Percentiles rank a stretch among this genome's conserved stretches.
These are phyloP conservation scores for Phialophora tarda DNA, from an alignment of 2,329 filamentous ascomycete genomes.

Conservation along the genomic window DNA sequence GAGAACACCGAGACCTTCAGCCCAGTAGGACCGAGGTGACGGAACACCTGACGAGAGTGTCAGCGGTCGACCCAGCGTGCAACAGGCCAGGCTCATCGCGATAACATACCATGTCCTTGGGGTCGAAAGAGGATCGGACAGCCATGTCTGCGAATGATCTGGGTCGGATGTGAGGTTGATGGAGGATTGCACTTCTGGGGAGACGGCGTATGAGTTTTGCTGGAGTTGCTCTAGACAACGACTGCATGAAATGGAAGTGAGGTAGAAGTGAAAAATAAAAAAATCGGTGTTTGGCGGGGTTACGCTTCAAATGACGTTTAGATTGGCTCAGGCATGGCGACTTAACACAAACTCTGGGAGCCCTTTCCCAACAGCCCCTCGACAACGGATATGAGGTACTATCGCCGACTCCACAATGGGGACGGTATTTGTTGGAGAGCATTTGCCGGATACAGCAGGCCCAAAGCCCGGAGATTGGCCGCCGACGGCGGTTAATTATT, in stretches of 20 bases:
- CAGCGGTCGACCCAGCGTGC: conserved; percentile 4
- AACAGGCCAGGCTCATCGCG: not conserved
- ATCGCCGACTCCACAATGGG: not conserved
- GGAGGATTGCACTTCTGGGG: not conserved
- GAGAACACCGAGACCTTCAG: conserved; percentile 75
- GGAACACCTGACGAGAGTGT: conserved; percentile 52
- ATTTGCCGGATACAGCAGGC: conserved; percentile 7
- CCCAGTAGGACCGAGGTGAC: conserved; percentile 70
- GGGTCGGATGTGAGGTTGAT: conserved; percentile 5
- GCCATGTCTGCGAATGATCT: conserved; percentile 28
- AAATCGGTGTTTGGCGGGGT: conserved; percentile 8
- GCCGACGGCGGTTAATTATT: conserved; percentile 1
- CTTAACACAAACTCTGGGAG: not conserved
- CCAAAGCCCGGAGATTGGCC: not conserved
- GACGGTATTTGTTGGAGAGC: not conserved
- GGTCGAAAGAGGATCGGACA: conserved; percentile 36
- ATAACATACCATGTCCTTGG: conserved; percentile 36
- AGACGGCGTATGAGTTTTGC: conserved; percentile 8
- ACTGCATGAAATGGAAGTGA: conserved; percentile 6
- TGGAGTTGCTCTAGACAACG: conserved; percentile 3
- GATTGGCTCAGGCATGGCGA: conserved; percentile 6
- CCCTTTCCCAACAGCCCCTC: conserved; percentile 6
- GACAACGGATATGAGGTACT: not conserved
- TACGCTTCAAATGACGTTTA: conserved; percentile 16
- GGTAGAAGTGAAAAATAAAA: conserved; percentile 5